Conservation (phyloP, 2,329 filamentous ascomycete genomes). For the Sclerotinia minor region DNA sequence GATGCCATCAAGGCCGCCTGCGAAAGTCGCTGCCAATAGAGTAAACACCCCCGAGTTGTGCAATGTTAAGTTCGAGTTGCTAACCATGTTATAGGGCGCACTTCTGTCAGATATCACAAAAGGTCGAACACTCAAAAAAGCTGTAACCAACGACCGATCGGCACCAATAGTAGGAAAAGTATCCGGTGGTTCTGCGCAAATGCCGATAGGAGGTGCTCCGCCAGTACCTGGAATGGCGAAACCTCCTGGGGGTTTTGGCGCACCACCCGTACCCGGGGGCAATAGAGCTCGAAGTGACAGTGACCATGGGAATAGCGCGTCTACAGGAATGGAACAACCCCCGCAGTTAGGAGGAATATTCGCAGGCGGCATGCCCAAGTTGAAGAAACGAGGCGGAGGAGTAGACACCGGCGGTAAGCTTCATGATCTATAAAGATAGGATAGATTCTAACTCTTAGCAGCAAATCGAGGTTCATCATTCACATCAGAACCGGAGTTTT, state of each 20-base stretch:
- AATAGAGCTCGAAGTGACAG: constrained; percentile 82
- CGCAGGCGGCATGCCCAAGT: constrained; percentile 90
- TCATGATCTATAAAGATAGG: constrained; percentile 3
- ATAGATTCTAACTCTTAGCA: constrained; percentile 39
- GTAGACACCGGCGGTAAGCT: constrained; percentile 67
- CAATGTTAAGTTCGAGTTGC: constrained; percentile 32
- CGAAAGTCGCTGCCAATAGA: constrained; percentile 55
- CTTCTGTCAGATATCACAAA: constrained; percentile 86
- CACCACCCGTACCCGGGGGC: constrained; percentile 66
- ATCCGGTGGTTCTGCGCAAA: constrained; percentile 56
- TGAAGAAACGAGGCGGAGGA: constrained; percentile 82
- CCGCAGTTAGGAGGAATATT: constrained; percentile 88
- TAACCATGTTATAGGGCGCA: constrained; percentile 63
- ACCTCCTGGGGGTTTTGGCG: constrained; percentile 60
- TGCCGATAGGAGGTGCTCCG: constrained; percentile 72
- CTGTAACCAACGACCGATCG: constrained; percentile 89
- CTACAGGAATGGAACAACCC: constrained; percentile 55
- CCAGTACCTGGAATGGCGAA: constrained; percentile 68
- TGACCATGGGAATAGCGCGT: constrained; percentile 57
- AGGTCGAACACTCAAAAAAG: constrained; percentile 77
- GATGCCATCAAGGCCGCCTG: constrained; percentile 58
- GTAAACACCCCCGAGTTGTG: constrained; percentile 51
- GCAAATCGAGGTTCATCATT: constrained; percentile 72
- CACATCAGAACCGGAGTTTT: constrained; percentile 75
- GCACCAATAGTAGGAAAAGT: constrained; percentile 67